Base-by-base conservation (phyloP, 805 yeast genomes). In the Candida sanyiensis region DNA sequence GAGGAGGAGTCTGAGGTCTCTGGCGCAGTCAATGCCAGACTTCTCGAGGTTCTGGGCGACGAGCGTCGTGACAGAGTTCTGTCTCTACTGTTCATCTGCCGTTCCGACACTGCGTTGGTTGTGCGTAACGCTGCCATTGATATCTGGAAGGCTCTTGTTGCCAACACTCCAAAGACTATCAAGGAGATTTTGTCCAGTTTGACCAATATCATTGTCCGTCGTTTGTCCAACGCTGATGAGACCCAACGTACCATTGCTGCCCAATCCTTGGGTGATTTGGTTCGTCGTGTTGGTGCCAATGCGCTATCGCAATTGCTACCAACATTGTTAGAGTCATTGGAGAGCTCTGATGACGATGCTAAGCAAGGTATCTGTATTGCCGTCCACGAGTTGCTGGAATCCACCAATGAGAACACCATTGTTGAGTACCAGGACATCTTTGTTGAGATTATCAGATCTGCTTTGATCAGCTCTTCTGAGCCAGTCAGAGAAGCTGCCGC, bases 361-460 rank as follows among this genome's bases (percentile, higher is more conserved):
- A 85, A 84, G 57, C 95, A 89, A 66, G 99, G 99, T 69, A 86
- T 93, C 37, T 93, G 98, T 69, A 78, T 90, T 58, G 98, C 98
- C 7, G 68, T 88, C 35, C 75, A 79, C 31, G 97, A 89, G 58
- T 76, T 93, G 45, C 78, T 89, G 46, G 80, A 77, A 47, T 83
- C 96, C 0, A 75, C 94, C 4, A 67, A 76, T 8, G 58, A 65
- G 4, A 83, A 77, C 12, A 73, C 77, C 7, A 68, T 90, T 43
- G 64, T 56, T 20, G 77, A 75, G 46, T 81, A 77, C 63, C 86
- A 86, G 63, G 74, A 68, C 5, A 66, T 70, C 1, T 77, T 93
- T 53, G 82, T 90, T 47, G 69, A 67, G 20, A 83, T 90, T 48
- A 78, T 90, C 33, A 77, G 90, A 43, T 75, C 73, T 32, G 84